phyloP scores from a whole-genome alignment of 2,329 filamentous ascomycete species.

The Diaporthe humulicola region DNA sequence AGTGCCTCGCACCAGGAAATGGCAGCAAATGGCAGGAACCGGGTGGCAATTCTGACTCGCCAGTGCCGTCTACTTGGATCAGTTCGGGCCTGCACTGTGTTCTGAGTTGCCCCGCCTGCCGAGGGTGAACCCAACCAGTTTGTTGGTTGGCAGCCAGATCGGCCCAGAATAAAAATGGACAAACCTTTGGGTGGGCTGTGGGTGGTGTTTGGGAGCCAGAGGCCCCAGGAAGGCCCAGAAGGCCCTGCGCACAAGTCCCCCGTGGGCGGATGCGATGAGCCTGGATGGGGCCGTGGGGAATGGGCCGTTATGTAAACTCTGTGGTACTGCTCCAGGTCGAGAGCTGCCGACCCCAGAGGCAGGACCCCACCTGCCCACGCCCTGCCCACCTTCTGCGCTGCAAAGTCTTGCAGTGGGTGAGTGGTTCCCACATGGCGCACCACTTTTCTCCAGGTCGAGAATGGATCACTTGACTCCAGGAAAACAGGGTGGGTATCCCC shows the following conservation, averaged over 20 bases:
- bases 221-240: too few species aligned
- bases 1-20: neutral
- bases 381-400: neutral
- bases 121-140: slow-evolving; percentile 23
- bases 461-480: slow-evolving; percentile 34
- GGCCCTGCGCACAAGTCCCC: neutral
- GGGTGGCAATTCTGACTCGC: slow-evolving; percentile 28
- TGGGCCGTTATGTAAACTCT: slow-evolving; percentile 26
- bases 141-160: slow-evolving; percentile 11
- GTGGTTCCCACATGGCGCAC: slow-evolving; percentile 26
- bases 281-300: slow-evolving; percentile 27
- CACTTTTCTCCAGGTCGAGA: slow-evolving; percentile 34
- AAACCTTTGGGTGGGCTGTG: neutral
- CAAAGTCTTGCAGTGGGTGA: slow-evolving; percentile 9
- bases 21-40: neutral
- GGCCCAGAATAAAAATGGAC: slow-evolving; percentile 19
- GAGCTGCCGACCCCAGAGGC: slow-evolving; percentile 26
- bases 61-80: neutral
- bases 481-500: slow-evolving; percentile 37
- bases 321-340: slow-evolving; percentile 26
- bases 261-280: slow-evolving; percentile 22
- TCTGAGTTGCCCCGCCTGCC: neutral
- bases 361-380: slow-evolving; percentile 1
- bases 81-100: neutral
- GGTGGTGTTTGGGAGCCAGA: slow-evolving; percentile 7